phyloP scores from a whole-genome alignment of 352 stramenopile genomes.

The Globisporangium parvum region DNA sequence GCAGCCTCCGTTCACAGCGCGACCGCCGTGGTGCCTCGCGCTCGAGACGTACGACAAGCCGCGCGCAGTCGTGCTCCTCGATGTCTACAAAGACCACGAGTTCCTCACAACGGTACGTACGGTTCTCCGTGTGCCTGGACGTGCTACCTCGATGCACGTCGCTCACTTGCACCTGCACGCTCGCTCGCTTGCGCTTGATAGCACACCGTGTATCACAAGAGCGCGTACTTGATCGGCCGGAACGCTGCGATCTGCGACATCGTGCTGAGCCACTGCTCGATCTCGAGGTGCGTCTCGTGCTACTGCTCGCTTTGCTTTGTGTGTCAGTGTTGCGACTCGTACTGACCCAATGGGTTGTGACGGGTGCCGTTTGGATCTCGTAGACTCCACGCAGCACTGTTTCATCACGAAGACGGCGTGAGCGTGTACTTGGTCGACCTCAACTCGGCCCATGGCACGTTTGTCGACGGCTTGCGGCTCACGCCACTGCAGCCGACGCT shows the following conservation, averaged over 20 bases:
- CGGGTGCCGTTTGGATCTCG: background rate
- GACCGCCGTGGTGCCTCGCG: slow-evolving; percentile 41
- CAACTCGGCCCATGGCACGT: slow-evolving; percentile 72
- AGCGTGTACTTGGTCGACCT: slow-evolving; percentile 71
- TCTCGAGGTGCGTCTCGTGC: slow-evolving; percentile 44
- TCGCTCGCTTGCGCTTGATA: slow-evolving; percentile 14
- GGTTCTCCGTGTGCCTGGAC: background rate
- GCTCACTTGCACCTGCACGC: background rate
- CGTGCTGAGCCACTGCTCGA: slow-evolving; percentile 78
- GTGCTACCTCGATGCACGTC: background rate
- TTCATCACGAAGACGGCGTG: slow-evolving; percentile 69
- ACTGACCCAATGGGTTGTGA: background rate
- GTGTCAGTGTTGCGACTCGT: background rate
- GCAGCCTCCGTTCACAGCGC: slow-evolving; percentile 52
- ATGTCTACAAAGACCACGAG: slow-evolving; percentile 82
- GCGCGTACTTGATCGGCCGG: slow-evolving; percentile 68
- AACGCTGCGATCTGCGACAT: slow-evolving; percentile 75
- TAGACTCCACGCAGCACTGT: slow-evolving; percentile 60
- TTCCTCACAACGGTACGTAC: slow-evolving; percentile 60
- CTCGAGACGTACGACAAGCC: slow-evolving; percentile 32
- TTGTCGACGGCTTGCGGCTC: slow-evolving; percentile 58
- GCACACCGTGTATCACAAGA: slow-evolving; percentile 75
- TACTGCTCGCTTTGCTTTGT: background rate
- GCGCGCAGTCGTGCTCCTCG: slow-evolving; percentile 51
- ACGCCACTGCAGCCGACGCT: slow-evolving; percentile 64